Conservation (phyloP, 257 asterid species). For the Jaltomata sinuosa region DNA sequence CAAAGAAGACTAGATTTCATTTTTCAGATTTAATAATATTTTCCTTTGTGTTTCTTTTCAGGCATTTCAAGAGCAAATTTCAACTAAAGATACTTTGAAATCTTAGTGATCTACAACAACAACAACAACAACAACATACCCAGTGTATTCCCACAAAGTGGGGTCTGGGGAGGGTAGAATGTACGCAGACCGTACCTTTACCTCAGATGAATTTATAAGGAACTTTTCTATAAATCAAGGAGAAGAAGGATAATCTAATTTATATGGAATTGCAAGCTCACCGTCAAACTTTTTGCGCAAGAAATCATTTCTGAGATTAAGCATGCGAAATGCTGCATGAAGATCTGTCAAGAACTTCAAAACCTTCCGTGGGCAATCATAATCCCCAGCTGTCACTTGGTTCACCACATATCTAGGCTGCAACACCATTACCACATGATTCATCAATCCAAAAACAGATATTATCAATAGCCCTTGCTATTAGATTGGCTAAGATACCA, state of each 20-base stretch:
- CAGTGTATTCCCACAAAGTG: too few relatives aligned
- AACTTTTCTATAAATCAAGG: background rate
- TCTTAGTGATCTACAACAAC: background rate
- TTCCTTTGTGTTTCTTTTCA: background rate
- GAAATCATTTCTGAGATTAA: constrained; percentile 92
- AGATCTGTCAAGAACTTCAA: constrained; percentile 82
- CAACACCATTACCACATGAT: constrained; percentile 9
- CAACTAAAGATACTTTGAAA: background rate
- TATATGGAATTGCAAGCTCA: constrained; percentile 13
- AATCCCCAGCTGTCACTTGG: constrained; percentile 96
- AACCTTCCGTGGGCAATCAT: constrained; percentile 83
- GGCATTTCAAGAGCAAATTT: background rate
- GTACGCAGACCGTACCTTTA: too few relatives aligned
- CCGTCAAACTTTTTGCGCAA: constrained; percentile 96
- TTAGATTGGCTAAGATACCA: background rate
- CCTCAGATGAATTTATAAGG: background rate
- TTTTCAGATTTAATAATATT: background rate
- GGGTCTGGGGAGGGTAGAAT: too few relatives aligned
- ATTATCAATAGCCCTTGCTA: background rate
- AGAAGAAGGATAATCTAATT: background rate
- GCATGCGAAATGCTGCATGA: constrained; percentile 94
- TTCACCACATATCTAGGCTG: constrained; percentile 99
- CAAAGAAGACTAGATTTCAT: background rate
- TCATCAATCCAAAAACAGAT: background rate
- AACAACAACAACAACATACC: too few relatives aligned